phyloP scores from a whole-genome alignment of 805 yeast species.

The Yamadazyma nakazawae region DNA sequence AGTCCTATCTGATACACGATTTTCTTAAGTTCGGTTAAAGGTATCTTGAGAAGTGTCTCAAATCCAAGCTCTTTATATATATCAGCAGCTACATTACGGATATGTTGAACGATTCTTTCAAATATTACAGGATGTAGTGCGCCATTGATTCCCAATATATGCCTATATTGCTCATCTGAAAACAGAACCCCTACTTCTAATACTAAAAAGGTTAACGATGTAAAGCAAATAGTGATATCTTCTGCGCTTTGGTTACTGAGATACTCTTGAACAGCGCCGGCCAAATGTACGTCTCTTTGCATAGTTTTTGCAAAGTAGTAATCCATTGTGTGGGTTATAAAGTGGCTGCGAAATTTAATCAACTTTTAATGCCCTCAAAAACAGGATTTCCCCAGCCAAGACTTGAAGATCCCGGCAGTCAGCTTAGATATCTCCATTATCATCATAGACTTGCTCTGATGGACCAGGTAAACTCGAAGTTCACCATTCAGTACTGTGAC shows the following conservation, averaged over 20 bases:
- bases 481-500: not conserved
- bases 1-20: slow-evolving; percentile 23
- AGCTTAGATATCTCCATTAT: not conserved
- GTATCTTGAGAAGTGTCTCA: slow-evolving; percentile 14
- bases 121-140: slow-evolving; percentile 1
- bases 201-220: slow-evolving; percentile 14
- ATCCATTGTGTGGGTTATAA: slow-evolving; percentile 1
- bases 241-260: not conserved
- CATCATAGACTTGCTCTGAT: slow-evolving; percentile 13
- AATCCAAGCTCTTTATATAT: slow-evolving; percentile 6
- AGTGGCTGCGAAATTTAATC: slow-evolving; percentile 6
- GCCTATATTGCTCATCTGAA: slow-evolving; percentile 12
- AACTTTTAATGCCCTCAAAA: slow-evolving; percentile 3
- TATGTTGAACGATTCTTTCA: not conserved
- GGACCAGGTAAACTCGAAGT: slow-evolving; percentile 7
- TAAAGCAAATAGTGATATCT: not conserved
- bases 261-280: slow-evolving; percentile 6
- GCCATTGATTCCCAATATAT: slow-evolving; percentile 11
- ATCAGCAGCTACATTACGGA: not conserved
- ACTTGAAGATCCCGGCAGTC: not conserved
- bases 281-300: slow-evolving; percentile 3
- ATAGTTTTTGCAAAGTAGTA: slow-evolving; percentile 5
- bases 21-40: slow-evolving; percentile 24
- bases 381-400: slow-evolving; percentile 2
- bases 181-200: slow-evolving; percentile 10